Evolutionary conservation across 2,329 filamentous ascomycete species (phyloP).

Genomic region (Fusarium luffae): DNA sequence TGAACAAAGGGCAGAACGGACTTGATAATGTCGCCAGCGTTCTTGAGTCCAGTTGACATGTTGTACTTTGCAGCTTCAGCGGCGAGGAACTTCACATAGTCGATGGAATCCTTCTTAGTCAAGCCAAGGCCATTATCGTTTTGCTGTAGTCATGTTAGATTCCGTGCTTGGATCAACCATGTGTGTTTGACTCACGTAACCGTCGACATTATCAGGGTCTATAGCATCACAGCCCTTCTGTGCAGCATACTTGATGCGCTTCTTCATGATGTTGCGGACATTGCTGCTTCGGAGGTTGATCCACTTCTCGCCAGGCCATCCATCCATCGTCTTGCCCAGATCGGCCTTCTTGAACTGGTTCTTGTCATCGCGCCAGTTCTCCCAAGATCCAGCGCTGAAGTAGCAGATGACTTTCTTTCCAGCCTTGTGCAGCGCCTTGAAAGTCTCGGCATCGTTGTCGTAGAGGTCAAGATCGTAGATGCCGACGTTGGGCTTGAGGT

Average conservation of each 20-base stretch:
- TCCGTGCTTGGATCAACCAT: neutral
- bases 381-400: constrained; percentile 77
- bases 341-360: constrained; percentile 65
- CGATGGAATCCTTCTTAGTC: constrained; percentile 65
- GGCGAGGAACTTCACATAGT: constrained; percentile 71
- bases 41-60: constrained; percentile 75
- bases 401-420: constrained; percentile 77
- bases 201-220: constrained; percentile 78
- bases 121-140: constrained; percentile 72
- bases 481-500: constrained; percentile 58
- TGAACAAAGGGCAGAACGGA: constrained; percentile 62
- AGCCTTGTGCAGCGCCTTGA: constrained; percentile 67
- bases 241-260: constrained; percentile 67
- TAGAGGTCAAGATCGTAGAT: constrained; percentile 65
- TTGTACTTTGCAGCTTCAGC: constrained; percentile 62
- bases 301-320: constrained; percentile 77
- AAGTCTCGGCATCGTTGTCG: constrained; percentile 57
- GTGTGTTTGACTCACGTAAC: constrained; percentile 58
- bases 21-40: constrained; percentile 69
- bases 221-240: constrained; percentile 74
- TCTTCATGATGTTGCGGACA: constrained; percentile 73
- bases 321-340: constrained; percentile 67
- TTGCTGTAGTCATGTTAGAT: constrained; percentile 48
- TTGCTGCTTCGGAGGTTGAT: constrained; percentile 66
- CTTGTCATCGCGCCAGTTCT: constrained; percentile 70